Conservation (phyloP, 2,329 filamentous ascomycete species). For the Xylariales sp. region DNA sequence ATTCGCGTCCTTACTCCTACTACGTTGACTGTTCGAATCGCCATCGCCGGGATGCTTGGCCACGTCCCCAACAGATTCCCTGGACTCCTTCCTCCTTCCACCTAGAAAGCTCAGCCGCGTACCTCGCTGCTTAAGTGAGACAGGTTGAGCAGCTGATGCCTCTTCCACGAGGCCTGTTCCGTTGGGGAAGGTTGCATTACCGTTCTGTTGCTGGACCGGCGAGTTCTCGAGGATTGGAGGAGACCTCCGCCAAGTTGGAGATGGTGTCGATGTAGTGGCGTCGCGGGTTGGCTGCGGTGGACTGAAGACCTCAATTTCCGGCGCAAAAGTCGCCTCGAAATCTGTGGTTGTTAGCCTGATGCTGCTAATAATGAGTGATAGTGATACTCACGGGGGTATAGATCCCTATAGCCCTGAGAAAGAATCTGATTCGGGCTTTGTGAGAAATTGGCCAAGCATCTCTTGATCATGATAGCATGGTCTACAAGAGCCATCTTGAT, state of each 20-base stretch:
- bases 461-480: conserved; percentile 82
- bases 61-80: conserved; percentile 22
- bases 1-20: conserved; percentile 32
- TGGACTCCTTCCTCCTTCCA: conserved; percentile 43
- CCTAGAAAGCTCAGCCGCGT: conserved; percentile 54
- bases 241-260: conserved; percentile 33
- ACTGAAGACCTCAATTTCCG: conserved; percentile 60
- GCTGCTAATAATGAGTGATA: not conserved
- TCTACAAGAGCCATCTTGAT: conserved; percentile 83
- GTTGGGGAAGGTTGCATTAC: conserved; percentile 15
- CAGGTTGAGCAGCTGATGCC: conserved; percentile 43
- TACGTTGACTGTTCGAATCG: conserved; percentile 24
- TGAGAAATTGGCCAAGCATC: conserved; percentile 67
- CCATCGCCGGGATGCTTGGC: conserved; percentile 3
- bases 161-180: conserved; percentile 39
- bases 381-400: conserved; percentile 56
- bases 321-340: conserved; percentile 59
- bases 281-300: conserved; percentile 42
- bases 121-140: conserved; percentile 47
- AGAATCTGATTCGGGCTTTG: conserved; percentile 58
- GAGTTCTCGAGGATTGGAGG: conserved; percentile 26
- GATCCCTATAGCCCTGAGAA: conserved; percentile 51
- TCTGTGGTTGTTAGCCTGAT: conserved; percentile 34
- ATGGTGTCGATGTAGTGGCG: conserved; percentile 33
- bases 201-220: conserved; percentile 17